Base-by-base conservation (phyloP, 257 asterid species). In the Coffea canephora region DNA sequence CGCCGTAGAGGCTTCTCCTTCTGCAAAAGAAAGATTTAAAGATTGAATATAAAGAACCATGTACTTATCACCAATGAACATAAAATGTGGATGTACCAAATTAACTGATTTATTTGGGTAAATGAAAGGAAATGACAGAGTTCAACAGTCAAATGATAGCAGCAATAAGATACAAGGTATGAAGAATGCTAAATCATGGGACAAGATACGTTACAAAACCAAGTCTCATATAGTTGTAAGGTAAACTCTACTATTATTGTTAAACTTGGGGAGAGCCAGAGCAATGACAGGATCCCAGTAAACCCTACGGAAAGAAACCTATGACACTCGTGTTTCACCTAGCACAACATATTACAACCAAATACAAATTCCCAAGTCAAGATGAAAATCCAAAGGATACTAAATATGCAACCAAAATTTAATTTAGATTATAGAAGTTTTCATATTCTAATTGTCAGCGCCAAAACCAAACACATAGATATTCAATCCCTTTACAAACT, bases 1-100 rank as follows among this genome's bases (percentile, higher is more conserved):
- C 94, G 93, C 73, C 99, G 84, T 67, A 81, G 88, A 73, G 87
- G 87, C 85, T 83, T 96, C 79, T 94, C 99, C 89, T 91, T 96
- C 99, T 94, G 87, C 88, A 86, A 41, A 88, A 61, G 31, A 77
- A 69, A 80, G 72, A 77, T 69, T 67, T 9, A n/a, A 75, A 66
- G 57, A 74, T 62, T 62, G 50, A 50, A 76, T 9, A 27, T 31
- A 34, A 48, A 64, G 54, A 11, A 39, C n/a, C 23, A 54, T 6
- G n/a, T 25, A n/a, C 15, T 39, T n/a, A 72, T 45, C 71, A 66
- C 45, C 21, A 45, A 71, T 2, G 25, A 64, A 46, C 0, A n/a
- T 45, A 69, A 73, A 9, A 70, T 71, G 46, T 4, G 46, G 62
- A 15, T 16, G n/a, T 46, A 36, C 55, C n/a, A 3, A 6, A 16